These are phyloP conservation scores for Grigorovia yakushimaensis DNA, from an alignment of 805 yeast species.

Conservation along the genomic window DNA sequence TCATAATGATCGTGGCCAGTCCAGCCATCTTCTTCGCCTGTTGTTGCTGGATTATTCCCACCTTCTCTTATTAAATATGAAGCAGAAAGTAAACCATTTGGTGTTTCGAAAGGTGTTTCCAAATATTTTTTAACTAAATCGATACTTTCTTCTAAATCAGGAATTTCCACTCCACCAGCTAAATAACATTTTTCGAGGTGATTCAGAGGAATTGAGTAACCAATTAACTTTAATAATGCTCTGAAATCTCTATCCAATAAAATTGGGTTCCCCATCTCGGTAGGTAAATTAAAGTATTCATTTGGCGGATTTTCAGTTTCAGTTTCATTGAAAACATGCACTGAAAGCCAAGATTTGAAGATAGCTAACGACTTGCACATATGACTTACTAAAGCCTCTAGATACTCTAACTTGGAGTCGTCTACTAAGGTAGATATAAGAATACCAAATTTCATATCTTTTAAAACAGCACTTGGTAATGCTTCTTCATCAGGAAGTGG, in stretches of 20 bases:
- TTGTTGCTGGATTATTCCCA: not conserved
- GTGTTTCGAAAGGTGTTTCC: conserved; percentile 21
- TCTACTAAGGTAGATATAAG: conserved; percentile 27
- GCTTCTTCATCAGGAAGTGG: conserved; percentile 16
- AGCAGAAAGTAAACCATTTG: conserved; percentile 21
- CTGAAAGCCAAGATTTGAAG: conserved; percentile 12
- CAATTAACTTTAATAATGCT: conserved; percentile 16
- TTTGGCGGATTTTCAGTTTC: conserved; percentile 11
- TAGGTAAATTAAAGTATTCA: conserved; percentile 7
- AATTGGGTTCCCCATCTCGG: conserved; percentile 6
- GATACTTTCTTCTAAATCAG: conserved; percentile 8
- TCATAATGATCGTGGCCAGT: conserved; percentile 14
- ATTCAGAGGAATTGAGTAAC: conserved; percentile 16
- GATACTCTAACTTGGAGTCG: conserved; percentile 18
- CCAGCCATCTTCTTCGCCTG: conserved; percentile 17
- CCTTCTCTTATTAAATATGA: conserved; percentile 19
- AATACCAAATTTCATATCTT: conserved; percentile 25
- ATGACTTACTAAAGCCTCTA: conserved; percentile 15
- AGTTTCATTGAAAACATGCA: conserved; percentile 4
- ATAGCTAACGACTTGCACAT: conserved; percentile 10
- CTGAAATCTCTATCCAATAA: conserved; percentile 21
- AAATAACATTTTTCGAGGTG: conserved; percentile 15
- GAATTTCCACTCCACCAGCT: conserved; percentile 8
- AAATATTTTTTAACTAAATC: conserved; percentile 14
- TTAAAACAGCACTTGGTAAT: conserved; percentile 13